Percentiles rank a stretch among this genome's conserved stretches.
These are phyloP conservation scores for Dactylellina drechsleri DNA, from an alignment of 2,329 filamentous ascomycete genomes.

Conservation along the genomic window DNA sequence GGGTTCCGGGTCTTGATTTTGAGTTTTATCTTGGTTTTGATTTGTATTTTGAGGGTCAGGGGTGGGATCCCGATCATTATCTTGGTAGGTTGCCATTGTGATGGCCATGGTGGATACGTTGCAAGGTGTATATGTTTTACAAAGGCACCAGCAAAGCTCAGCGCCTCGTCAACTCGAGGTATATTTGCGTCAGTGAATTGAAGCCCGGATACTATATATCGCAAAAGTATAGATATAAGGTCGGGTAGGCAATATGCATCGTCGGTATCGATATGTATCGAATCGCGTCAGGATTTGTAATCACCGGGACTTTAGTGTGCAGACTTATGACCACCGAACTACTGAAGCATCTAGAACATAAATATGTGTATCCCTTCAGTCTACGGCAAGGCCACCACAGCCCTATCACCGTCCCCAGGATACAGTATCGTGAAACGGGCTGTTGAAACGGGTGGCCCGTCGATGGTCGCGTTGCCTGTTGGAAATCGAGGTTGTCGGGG, in stretches of 20 bases:
- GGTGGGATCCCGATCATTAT: neutral
- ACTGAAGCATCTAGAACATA: slow-evolving; percentile 19
- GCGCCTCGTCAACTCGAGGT: no score
- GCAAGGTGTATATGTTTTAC: neutral
- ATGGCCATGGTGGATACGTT: slow-evolving; percentile 2
- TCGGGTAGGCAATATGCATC: slow-evolving; percentile 6
- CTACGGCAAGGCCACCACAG: no score
- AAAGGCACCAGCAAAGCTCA: no score
- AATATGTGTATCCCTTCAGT: no score
- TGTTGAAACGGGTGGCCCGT: neutral
- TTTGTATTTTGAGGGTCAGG: neutral
- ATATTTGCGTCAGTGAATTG: no score
- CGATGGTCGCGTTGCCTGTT: slow-evolving; percentile 43
- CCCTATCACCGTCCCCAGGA: neutral
- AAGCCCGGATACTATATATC: no score
- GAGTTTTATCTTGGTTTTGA: neutral
- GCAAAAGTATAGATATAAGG: neutral
- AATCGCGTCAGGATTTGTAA: slow-evolving; percentile 43
- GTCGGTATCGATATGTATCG: neutral
- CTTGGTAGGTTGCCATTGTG: slow-evolving; percentile 34
- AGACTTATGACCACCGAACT: slow-evolving; percentile 7
- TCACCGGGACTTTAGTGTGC: slow-evolving; percentile 4
- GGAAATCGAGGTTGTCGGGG: slow-evolving; percentile 42
- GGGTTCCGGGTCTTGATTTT: slow-evolving; percentile 1
- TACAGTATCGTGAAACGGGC: neutral